Evolutionary conservation across 2,329 filamentous ascomycete species (phyloP).

Genomic region (Diaporthe sp.): DNA sequence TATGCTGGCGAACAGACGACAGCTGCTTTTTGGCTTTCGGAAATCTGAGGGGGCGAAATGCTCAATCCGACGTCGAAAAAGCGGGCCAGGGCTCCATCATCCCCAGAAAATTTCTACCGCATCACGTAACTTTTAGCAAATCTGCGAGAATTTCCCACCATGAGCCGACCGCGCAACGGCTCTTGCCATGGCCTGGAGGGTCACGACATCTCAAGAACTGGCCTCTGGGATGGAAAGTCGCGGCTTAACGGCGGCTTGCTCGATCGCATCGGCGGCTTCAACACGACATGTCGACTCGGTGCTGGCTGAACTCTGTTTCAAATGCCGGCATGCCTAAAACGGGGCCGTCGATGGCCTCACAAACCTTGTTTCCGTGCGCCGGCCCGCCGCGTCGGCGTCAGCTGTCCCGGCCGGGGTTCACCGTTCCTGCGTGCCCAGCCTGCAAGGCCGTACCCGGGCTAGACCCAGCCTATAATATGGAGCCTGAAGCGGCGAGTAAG

Average conservation of each 20-base stretch:
- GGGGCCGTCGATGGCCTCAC: slow-evolving; percentile 36
- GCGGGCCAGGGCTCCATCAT: slow-evolving; percentile 15
- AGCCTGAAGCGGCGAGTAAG: slow-evolving; percentile 21
- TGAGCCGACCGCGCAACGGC: slow-evolving; percentile 26
- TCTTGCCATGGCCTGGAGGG: neutral
- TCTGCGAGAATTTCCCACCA: slow-evolving; percentile 26
- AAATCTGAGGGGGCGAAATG: slow-evolving; percentile 28
- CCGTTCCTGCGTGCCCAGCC: slow-evolving; percentile 13
- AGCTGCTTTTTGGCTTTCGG: slow-evolving; percentile 18
- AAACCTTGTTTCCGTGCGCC: neutral
- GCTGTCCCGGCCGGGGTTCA: slow-evolving; percentile 7
- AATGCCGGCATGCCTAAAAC: slow-evolving; percentile 21
- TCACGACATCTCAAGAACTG: slow-evolving; percentile 12
- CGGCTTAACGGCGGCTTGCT: slow-evolving; percentile 25
- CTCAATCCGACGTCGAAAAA: slow-evolving; percentile 24
- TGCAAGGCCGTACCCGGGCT: slow-evolving; percentile 16
- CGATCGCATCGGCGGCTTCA: slow-evolving; percentile 14
- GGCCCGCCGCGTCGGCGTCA: slow-evolving; percentile 7
- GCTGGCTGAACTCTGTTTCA: neutral
- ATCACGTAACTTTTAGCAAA: slow-evolving; percentile 37
- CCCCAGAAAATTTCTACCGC: slow-evolving; percentile 23
- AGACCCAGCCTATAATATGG: slow-evolving; percentile 28
- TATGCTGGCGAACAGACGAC: slow-evolving; percentile 23
- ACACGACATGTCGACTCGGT: neutral
- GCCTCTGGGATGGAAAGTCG: slow-evolving; percentile 29